Evolutionary conservation across 2,329 filamentous ascomycete genomes (phyloP).

Genomic region (Berkeleyomyces basicola): DNA sequence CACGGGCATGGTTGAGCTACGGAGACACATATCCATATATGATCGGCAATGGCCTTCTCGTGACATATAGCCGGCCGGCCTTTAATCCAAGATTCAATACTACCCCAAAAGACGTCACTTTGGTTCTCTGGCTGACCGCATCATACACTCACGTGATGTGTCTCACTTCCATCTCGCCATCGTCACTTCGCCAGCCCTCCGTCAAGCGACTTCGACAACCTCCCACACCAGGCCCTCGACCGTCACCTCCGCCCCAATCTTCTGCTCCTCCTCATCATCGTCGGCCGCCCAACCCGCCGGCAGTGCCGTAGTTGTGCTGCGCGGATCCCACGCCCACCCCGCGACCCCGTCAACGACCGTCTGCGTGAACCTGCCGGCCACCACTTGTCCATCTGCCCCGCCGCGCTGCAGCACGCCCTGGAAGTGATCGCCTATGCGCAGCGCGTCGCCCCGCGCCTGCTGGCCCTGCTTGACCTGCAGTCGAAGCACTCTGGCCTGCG

Average conservation of each 20-base stretch:
- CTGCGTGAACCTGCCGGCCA: background rate
- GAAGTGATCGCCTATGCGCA: constrained; percentile 4
- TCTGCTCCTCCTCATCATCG: background rate
- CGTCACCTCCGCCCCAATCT: background rate
- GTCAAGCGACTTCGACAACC: background rate
- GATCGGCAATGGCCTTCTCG: too few relatives aligned
- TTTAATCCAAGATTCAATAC: too few relatives aligned
- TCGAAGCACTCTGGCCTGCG: background rate
- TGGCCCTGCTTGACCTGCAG: background rate
- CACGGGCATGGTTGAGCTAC: background rate
- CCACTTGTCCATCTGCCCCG: background rate
- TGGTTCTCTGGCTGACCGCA: background rate
- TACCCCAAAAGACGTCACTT: too few relatives aligned
- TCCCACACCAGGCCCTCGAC: constrained; percentile 4
- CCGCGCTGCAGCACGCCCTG: constrained; percentile 5
- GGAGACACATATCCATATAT: too few relatives aligned
- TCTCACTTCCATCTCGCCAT: background rate
- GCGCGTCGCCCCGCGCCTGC: background rate
- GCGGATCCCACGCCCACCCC: constrained; percentile 3
- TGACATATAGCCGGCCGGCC: too few relatives aligned
- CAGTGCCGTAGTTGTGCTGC: background rate
- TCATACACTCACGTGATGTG: background rate
- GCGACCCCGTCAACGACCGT: background rate
- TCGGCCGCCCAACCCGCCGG: constrained; percentile 3
- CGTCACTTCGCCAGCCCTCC: too few relatives aligned